Evolutionary conservation across 495 filamentous ascomycete species (phyloP).

Genomic region (Penicillium bialowiezense): DNA sequence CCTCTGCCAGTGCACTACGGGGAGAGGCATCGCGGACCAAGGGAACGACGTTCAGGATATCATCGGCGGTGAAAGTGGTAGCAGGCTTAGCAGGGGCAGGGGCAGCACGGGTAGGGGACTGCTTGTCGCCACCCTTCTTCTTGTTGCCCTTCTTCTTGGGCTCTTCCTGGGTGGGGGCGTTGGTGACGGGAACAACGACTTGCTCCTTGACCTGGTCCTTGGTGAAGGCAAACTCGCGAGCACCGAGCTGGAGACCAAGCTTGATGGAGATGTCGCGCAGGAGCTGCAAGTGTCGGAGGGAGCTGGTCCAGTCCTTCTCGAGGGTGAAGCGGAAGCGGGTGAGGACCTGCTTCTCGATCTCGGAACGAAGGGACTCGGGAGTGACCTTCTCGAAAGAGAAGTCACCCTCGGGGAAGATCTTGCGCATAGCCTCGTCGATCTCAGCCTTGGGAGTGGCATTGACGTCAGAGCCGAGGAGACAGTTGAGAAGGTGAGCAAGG

Average conservation of each 20-base stretch:
- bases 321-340: conserved; percentile 76
- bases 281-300: conserved; percentile 73
- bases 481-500: conserved; percentile 89
- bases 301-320: conserved; percentile 59
- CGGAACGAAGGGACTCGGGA: conserved; percentile 63
- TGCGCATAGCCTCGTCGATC: conserved; percentile 68
- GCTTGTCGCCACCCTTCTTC: conserved; percentile 53
- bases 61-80: conserved; percentile 70
- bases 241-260: conserved; percentile 83
- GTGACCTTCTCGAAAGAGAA: conserved; percentile 75
- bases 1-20: conserved; percentile 84
- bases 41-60: conserved; percentile 88
- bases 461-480: conserved; percentile 74
- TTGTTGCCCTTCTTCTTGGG: conserved; percentile 82
- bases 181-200: conserved; percentile 37
- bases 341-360: conserved; percentile 68
- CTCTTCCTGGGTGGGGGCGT: conserved; percentile 38
- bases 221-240: conserved; percentile 75
- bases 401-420: conserved; percentile 79
- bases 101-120: conserved; percentile 51
- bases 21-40: conserved; percentile 91
- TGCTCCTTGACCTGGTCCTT: conserved; percentile 40
- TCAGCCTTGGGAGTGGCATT: conserved; percentile 75
- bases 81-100: conserved; percentile 36
- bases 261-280: conserved; percentile 88